Evolutionary conservation across 2,329 filamentous ascomycete genomes (phyloP).

Genomic region (Fusarium bulbicola): DNA sequence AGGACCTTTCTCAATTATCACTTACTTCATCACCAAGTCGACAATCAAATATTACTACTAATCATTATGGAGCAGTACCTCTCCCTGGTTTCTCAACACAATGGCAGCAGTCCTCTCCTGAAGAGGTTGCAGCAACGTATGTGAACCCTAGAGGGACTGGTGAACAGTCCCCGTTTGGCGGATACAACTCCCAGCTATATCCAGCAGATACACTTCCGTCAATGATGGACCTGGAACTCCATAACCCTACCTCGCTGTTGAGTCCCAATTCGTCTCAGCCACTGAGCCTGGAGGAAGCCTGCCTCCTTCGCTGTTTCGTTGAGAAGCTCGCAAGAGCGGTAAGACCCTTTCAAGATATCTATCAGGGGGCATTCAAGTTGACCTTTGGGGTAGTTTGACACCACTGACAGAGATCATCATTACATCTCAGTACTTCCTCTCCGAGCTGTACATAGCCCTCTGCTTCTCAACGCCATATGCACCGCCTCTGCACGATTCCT

Average conservation of each 20-base stretch:
- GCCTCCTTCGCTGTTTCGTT: background rate
- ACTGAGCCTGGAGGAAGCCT: background rate
- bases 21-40: background rate
- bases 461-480: background rate
- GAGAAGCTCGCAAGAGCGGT: background rate
- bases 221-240: background rate
- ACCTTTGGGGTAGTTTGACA: fast-evolving
- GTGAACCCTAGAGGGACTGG: background rate
- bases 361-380: background rate
- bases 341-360: background rate
- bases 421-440: background rate
- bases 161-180: background rate
- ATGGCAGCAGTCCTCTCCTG: background rate
- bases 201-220: background rate
- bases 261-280: background rate
- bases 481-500: background rate
- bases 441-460: fast-evolving
- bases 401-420: fast-evolving
- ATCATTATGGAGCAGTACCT: fast-evolving
- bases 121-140: background rate
- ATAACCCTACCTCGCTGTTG: fast-evolving
- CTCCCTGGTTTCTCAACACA: fast-evolving
- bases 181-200: background rate
- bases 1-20: fast-evolving
- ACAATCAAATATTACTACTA: fast-evolving